Evolutionary conservation across 176 grass and related monocot species (phyloP), one percentile per base, ranked within the genome.

Genomic region (Rhipidocladum racemiflorum): DNA sequence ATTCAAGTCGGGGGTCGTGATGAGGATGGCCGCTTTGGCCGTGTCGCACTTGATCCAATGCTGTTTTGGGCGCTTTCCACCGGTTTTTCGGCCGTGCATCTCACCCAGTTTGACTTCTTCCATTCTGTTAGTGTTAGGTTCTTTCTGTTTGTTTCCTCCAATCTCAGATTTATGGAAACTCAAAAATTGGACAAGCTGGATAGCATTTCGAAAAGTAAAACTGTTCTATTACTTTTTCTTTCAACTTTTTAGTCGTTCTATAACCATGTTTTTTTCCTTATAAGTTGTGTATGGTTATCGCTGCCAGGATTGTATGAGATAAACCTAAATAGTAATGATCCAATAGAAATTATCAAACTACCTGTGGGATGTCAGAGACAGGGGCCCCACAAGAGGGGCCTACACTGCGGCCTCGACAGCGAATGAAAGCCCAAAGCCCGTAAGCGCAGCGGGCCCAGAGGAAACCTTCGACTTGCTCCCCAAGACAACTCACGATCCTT

Each of bases 31-130:
- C 53, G 66, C 9, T 51, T 64, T 9, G 48, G 81, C 56, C 70
- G 35, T 70, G 62, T 56, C 45, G 71, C 83, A 81, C 77, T 40
- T 13, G 20, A 29, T 68, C 77, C 61, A 39, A 63, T 1, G 14
- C 20, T 35, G 82, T 16, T 79, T 75, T 61, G 65, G 75, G 23
- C n/a, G 16, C 6, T 9, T 39, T 32, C 61, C 69, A 49, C 51
- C 68, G 39, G 53, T 43, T 84, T 88, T 61, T 35, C 40, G 66
- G 66, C 48, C 86, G 57, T 34, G 56, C 45, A n/a, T 9, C 57
- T 12, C 40, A 20, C 32, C 36, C 48, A 53, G 68, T 42, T 80
- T 89, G 87, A 84, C 81, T 62, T 84, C 20, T 62, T 84, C 20
- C n/a, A n/a, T 18, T 85, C 87, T 11, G 38, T 0, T 40, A 9